Evolutionary conservation across 306 rosid genomes (phyloP), one percentile per base, ranked within the genome.

Genomic region (Comarum palustre): DNA sequence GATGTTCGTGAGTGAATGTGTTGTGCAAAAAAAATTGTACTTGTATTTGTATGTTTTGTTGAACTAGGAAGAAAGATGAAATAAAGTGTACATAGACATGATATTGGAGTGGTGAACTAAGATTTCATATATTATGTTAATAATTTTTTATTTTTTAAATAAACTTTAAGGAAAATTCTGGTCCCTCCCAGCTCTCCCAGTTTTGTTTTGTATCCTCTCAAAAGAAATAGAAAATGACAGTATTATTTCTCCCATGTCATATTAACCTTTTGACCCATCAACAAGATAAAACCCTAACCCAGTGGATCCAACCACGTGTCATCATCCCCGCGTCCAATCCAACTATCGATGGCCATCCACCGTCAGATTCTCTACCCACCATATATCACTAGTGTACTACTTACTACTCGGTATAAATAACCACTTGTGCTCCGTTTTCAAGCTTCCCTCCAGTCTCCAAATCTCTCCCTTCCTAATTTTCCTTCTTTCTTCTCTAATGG

Each of bases 241-340:
- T 46, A 46, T 46, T 46, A 46, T 46, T 46, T 46, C 0, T 15
- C 51, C 4, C n/a, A 45, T 3, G n/a, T n/a, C n/a, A n/a, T n/a
- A n/a, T n/a, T n/a, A n/a, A 45, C 17, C 51, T 15, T 45, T 75
- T 75, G 73, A 75, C 73, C 13, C 47, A 41, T 15, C 42, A 4
- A 38, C n/a, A 38, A 60, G 58, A 77, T 19, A 50, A 38, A 51
- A n/a, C 65, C 77, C 52, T 55, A 41, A 12, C 55, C n/a, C 16
- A 42, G 63, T 58, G 84, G 91, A 84, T 82, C 84, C 79, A 78
- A 3, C 84, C 85, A 78, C 81, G 67, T 78, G 77, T 67, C 71
- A 14, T 1, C 68, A 54, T 75, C 75, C 34, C 41, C 70, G 75
- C 81, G 78, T 20, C 87, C 85, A 73, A 11, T 57, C n/a, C 3